Evolutionary conservation across 352 stramenopile species (phyloP), one percentile per base, ranked within the genome.

Genomic region (Globisporangium takayamanum): DNA sequence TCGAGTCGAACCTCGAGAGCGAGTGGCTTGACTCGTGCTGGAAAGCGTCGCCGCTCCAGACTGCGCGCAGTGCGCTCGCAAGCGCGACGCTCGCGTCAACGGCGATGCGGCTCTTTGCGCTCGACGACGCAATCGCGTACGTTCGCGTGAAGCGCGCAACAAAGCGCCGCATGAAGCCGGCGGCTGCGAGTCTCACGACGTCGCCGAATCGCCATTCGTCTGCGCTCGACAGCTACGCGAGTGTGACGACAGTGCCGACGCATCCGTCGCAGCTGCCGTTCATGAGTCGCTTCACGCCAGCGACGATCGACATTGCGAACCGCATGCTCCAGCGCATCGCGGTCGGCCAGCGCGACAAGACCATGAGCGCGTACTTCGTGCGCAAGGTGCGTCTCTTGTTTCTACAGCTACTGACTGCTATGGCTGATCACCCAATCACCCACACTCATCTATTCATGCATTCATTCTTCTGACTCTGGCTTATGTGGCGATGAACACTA

Each of bases 71-170:
- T 39, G 74, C 80, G 4, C 68, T 92, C 39, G 56, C 67, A 22
- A 83, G 59, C 16, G 75, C 74, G 1, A 94, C 83, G 1, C 79
- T 92, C 48, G 82, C 85, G 8, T 92, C 80, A 2, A 73, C 73
- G 30, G 83, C 82, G 0, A 84, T 92, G 78, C 78, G 83, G 15
- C 36, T 93, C 3, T 87, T 87, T 60, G 83, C 85, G 1, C 57
- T 94, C 28, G 85, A 94, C 47, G 83, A 94, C 36, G 84, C 79
- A 0, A 70, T 94, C 51, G 73, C 68, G 16, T 94, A 92, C 37
- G 70, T 88, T 22, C 77, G 82, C 26, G 63, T 78, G 46, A 89
- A 85, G 60, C 79, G 83, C 16, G 60, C 67, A 26, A 64, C 68
- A 18, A 87, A 86, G 55, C 78, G 80, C 4, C 44, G 51, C 20